phyloP scores from a whole-genome alignment of 306 rosid genomes.

The Glycyrrhiza uralensis region DNA sequence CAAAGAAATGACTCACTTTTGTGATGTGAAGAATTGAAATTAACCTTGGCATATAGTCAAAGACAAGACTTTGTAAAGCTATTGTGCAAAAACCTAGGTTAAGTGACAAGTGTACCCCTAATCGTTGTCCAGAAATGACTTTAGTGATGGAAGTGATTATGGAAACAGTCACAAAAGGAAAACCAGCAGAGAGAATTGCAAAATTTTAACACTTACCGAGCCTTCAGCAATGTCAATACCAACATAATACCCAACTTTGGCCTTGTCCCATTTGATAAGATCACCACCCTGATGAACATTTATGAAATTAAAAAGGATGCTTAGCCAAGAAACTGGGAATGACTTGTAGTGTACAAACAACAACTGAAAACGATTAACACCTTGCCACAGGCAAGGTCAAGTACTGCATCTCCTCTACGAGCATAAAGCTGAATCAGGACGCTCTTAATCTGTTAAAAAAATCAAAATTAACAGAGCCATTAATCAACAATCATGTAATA shows the following conservation, averaged over 20 bases:
- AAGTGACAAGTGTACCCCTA: background rate
- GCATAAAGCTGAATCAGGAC: slow-evolving; percentile 94
- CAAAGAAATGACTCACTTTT: background rate
- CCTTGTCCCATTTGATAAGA: slow-evolving; percentile 99
- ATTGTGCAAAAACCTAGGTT: background rate
- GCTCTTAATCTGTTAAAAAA: slow-evolving; percentile 77
- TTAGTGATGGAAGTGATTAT: background rate
- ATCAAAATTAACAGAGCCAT: background rate
- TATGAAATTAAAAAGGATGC: background rate
- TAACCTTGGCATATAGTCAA: background rate
- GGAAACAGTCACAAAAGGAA: background rate
- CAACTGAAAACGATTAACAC: slow-evolving; percentile 38
- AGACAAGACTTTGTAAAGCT: background rate
- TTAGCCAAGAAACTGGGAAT: background rate
- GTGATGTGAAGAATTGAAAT: background rate
- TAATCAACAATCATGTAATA: background rate
- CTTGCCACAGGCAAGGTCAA: slow-evolving; percentile 99
- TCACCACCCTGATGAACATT: slow-evolving; percentile 79
- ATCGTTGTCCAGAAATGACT: background rate
- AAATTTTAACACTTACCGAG: slow-evolving; percentile 56
- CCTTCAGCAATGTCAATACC: slow-evolving; percentile 98
- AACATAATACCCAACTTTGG: slow-evolving; percentile 92
- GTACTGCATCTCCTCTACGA: slow-evolving; percentile 81
- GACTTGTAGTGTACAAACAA: background rate
- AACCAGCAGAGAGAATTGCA: background rate